phyloP scores from a whole-genome alignment of 805 yeast genomes.

The Candida insectorum region DNA sequence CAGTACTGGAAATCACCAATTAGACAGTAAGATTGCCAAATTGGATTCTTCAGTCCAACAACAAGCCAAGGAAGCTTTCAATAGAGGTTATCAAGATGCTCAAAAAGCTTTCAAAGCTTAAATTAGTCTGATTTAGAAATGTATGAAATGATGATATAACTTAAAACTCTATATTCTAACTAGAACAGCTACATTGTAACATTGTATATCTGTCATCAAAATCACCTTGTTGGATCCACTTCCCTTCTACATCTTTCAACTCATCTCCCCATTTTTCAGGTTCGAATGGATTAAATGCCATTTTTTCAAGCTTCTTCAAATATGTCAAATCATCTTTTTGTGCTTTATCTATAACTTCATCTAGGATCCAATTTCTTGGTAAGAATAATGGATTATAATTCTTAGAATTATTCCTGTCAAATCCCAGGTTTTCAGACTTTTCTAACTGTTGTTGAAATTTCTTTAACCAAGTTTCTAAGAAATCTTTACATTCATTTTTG shows the following conservation, averaged over 20 bases:
- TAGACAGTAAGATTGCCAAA: slow-evolving; percentile 32
- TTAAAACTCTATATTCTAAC: slow-evolving; percentile 13
- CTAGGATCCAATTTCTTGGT: slow-evolving; percentile 83
- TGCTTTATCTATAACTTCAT: slow-evolving; percentile 67
- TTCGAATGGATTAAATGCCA: slow-evolving; percentile 78
- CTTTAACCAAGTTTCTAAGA: slow-evolving; percentile 50
- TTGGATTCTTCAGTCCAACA: slow-evolving; percentile 32
- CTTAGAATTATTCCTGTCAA: slow-evolving; percentile 12
- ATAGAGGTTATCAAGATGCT: slow-evolving; percentile 38
- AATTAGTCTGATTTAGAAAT: slow-evolving; percentile 4
- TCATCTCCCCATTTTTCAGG: slow-evolving; percentile 63
- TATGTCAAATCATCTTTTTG: slow-evolving; percentile 48
- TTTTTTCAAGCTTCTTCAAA: slow-evolving; percentile 58
- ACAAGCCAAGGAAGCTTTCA: slow-evolving; percentile 39
- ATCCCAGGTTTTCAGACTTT: slow-evolving; percentile 35
- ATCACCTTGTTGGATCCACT: slow-evolving; percentile 51
- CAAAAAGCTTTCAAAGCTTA: slow-evolving; percentile 20
- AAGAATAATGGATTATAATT: slow-evolving; percentile 71
- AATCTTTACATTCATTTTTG: slow-evolving; percentile 38
- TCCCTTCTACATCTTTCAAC: slow-evolving; percentile 52
- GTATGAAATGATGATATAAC: not conserved
- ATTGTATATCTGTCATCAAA: slow-evolving; percentile 53
- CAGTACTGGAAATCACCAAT: slow-evolving; percentile 33
- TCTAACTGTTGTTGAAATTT: slow-evolving; percentile 43
- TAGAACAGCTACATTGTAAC: slow-evolving; percentile 74